A percentile compares a stretch with the other conserved stretches of the same genome.
These are phyloP conservation scores for Cymbopogon citratus DNA, from an alignment of 176 grass and related monocot genomes.

Conservation along the genomic window DNA sequence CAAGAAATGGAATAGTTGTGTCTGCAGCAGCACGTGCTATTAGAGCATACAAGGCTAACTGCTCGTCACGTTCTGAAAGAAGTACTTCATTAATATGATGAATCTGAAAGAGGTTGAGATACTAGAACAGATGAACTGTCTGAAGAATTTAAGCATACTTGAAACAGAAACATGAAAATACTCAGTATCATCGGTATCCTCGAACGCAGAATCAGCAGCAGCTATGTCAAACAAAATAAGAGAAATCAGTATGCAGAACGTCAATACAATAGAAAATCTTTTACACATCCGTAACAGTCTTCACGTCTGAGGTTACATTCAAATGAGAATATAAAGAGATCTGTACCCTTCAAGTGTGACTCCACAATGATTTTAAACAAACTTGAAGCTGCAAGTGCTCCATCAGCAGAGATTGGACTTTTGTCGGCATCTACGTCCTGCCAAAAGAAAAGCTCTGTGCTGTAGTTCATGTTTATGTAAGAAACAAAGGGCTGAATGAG, in stretches of 20 bases:
- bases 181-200: conserved; percentile 74
- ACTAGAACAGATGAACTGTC: conserved; percentile 17
- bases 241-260: conserved; percentile 22
- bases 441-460: conserved; percentile 12
- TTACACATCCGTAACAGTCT: conserved; percentile 9
- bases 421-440: conserved; percentile 54
- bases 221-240: conserved; percentile 57
- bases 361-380: conserved; percentile 93
- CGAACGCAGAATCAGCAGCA: conserved; percentile 93
- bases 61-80: conserved; percentile 88
- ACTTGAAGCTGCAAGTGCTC: conserved; percentile 69
- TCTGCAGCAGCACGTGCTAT: conserved; percentile 80
- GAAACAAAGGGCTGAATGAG: background rate
- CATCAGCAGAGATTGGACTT: conserved; percentile 60
- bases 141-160: conserved; percentile 58
- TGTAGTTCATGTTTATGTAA: conserved; percentile 2
- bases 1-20: conserved; percentile 75
- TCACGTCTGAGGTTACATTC: background rate
- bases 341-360: conserved; percentile 85
- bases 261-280: conserved; percentile 21
- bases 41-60: conserved; percentile 82
- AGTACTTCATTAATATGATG: conserved; percentile 29
- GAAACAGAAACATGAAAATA: conserved; percentile 99
- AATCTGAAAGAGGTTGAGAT: background rate
- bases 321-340: conserved; percentile 21